A percentile compares a stretch with the other conserved stretches of the same genome.
These are phyloP conservation scores for Candida golubevii DNA, from an alignment of 805 yeast genomes.

Conservation along the genomic window DNA sequence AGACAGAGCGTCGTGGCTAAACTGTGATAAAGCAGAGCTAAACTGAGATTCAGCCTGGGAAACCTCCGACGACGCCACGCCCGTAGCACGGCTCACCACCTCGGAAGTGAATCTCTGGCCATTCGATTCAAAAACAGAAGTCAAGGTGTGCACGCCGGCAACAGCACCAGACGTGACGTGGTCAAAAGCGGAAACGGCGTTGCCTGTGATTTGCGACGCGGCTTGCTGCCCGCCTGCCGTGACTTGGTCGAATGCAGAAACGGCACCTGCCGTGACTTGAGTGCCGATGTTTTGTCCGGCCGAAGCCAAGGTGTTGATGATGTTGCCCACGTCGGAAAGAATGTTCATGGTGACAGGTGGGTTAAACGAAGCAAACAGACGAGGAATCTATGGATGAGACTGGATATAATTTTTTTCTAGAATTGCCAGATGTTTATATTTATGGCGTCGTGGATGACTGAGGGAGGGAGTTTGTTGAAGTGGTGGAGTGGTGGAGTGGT, in stretches of 20 bases:
- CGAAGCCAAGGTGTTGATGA: constrained; percentile 6
- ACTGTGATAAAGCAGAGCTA: constrained; percentile 2
- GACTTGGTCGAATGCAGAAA: constrained; percentile 4
- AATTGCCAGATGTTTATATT: too few species aligned
- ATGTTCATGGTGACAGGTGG: constrained; percentile 1
- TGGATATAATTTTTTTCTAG: too few species aligned
- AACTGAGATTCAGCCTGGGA: constrained; percentile 2
- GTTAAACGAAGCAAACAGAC: too few species aligned
- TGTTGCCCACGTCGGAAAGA: constrained; percentile 6
- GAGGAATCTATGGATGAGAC: too few species aligned
- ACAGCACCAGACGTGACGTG: constrained; percentile 14
- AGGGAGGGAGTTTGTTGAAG: too few species aligned
- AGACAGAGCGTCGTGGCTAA: constrained; percentile 5
- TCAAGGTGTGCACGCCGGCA: constrained; percentile 13
- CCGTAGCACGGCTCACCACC: constrained; percentile 3
- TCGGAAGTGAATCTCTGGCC: constrained; percentile 11
- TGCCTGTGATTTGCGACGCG: constrained; percentile 1
- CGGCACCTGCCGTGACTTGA: constrained; percentile 10
- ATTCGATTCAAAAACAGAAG: constrained; percentile 7
- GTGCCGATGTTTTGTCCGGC: constrained; percentile 7
- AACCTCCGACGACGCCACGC: constrained; percentile 3
- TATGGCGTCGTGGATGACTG: too few species aligned
- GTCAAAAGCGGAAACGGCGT: constrained; percentile 9
- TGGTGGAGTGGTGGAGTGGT: too few species aligned
- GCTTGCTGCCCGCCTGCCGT: background rate